Evolutionary conservation across 2,329 filamentous ascomycete species (phyloP), one percentile per base, ranked within the genome.

Genomic region (Rhynchosporium graminicola): DNA sequence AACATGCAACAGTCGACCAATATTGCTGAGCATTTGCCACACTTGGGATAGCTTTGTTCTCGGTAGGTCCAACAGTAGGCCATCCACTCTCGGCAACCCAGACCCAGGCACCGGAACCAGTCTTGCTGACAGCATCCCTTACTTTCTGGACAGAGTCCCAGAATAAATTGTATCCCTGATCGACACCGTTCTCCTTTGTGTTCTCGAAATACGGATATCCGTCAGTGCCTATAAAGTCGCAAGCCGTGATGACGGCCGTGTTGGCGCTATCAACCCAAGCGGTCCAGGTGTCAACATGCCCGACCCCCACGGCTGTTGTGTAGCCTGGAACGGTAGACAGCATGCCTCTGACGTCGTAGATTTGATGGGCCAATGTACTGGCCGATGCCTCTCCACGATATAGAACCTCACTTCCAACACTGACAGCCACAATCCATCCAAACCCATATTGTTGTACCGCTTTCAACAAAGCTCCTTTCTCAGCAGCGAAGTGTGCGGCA

Each of bases 221-320:
- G 67, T 89, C 84, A 45, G 86, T 81, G 55, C 86, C 86, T 62
- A 89, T 73, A 75, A 83, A 89, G 77, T 90, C 87, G 64, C 83
- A 79, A 60, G 84, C 85, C 63, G 83, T 78, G 66, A 88, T 80
- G 63, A 89, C 85, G 60, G 77, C 75, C 69, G 80, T 80, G 78
- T 87, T 88, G 71, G 80, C 80, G 62, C 74, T 65, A 75, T 89
- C 83, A 52, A 82, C 79, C 83, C 84, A 87, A 52, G 79, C 80
- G 50, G 85, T 85, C 83, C 85, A 88, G 58, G 87, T 89, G 75
- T 90, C 87, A 68, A 89, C 87, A 74, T 89, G 87, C 15, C 86
- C 78, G 8, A 93, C 83, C 57, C 82, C 77, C 1, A 70, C 69
- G 65, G 87, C 77, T 56, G 84, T 80, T 63, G 80, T 76, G 56